Conservation (phyloP, 2,329 filamentous ascomycete genomes). For the Exophiala phaeomuriformis region DNA sequence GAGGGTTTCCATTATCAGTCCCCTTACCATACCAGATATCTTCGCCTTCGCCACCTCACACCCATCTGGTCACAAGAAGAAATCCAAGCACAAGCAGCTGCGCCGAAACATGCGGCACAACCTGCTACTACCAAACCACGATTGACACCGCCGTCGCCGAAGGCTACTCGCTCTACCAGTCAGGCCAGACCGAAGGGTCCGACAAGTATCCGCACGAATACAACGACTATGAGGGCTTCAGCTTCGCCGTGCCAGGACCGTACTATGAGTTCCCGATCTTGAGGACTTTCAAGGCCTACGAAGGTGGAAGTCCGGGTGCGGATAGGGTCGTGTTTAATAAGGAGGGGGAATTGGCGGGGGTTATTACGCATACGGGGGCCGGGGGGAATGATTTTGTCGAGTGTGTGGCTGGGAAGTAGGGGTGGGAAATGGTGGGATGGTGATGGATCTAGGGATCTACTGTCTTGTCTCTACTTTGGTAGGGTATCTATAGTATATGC, state of each 20-base stretch:
- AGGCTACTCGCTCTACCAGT: slow-evolving; percentile 46
- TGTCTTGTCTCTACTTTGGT: no score
- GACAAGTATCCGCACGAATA: slow-evolving; percentile 53
- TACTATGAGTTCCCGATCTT: slow-evolving; percentile 60
- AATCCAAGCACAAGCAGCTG: slow-evolving; percentile 30
- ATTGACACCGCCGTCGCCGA: slow-evolving; percentile 46
- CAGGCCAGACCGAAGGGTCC: slow-evolving; percentile 33
- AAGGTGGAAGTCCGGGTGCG: slow-evolving; percentile 56
- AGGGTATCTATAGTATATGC: no score
- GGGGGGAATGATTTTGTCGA: slow-evolving; percentile 61
- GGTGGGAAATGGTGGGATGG: no score
- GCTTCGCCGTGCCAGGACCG: slow-evolving; percentile 50
- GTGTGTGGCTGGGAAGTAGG: slow-evolving; percentile 35
- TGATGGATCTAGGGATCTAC: no score
- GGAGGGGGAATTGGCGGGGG: slow-evolving; percentile 50
- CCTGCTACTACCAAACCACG: slow-evolving; percentile 45
- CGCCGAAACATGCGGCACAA: slow-evolving; percentile 47
- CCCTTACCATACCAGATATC: background rate
- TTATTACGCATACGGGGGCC: slow-evolving; percentile 64
- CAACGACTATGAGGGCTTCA: slow-evolving; percentile 57
- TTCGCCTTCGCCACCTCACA: background rate
- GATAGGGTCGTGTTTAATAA: slow-evolving; percentile 60
- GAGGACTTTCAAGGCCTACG: slow-evolving; percentile 44
- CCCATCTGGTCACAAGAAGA: background rate
- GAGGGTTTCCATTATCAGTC: background rate